Base-by-base conservation (phyloP, 2,329 filamentous ascomycete genomes). In the Didymella sp. region DNA sequence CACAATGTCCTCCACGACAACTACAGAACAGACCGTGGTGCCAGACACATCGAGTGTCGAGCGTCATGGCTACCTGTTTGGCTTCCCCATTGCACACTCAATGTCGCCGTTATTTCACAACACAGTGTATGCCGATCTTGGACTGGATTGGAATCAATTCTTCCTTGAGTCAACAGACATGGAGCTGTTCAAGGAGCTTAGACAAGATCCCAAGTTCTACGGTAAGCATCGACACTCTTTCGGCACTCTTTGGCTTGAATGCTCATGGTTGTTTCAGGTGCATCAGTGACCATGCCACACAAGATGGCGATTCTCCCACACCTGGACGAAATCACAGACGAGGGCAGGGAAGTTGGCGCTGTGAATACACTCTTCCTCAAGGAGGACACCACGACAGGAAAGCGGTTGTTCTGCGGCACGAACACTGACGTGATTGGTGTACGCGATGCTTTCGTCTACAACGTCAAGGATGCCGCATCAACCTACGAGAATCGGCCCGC, bases 381-480 rank as follows among this genome's bases (percentile, higher is more conserved):
- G 17, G 75, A 78, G 40, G 78, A 80, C 47, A 72, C 74, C 1
- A 64, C 73, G 30, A 75, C 80, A 51, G 81, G 83, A 52, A 76
- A 76, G 40, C 78, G 82, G 21, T 69, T 83, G 49, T 85, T 85
- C 62, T 86, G 89, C 73, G 90, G 90, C 55, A 89, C 90, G 42
- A 93, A 95, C 79, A 94, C 90, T 4, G 91, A 94, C 75, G 89
- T 89, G 58, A 82, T 92, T 52, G 90, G 91, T 27, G 87, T 94
- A 60, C 84, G 89, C 19, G 89, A 93, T 70, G 85, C 88, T 8
- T 89, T 94, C 67, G 76, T 77, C 64, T 69, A 78, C 27, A 80
- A 80, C 56, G 67, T 80, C 19, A 43, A 76, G 6, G 68, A 79
- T 50, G 76, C 82, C 8, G 78, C 80, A 11, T 56, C 72, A n/a